Evolutionary conservation across 202 grass and related monocot species (phyloP).

Genomic region (Eragrostis tef): DNA sequence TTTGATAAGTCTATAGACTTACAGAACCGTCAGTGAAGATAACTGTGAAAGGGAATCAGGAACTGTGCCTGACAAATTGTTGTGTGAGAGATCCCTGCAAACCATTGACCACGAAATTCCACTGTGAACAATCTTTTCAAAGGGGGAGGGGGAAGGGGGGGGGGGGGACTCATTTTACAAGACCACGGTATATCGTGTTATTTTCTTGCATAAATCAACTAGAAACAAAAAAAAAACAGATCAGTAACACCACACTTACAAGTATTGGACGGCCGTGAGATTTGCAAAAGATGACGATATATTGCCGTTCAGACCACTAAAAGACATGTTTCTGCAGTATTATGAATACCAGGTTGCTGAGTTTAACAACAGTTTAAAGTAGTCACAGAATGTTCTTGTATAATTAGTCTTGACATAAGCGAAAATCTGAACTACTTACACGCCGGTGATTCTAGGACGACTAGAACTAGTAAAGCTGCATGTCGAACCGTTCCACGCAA

Average conservation of each 20-base stretch:
- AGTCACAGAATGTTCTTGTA: too few species aligned
- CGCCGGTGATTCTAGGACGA: constrained; percentile 49
- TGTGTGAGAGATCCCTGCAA: constrained; percentile 69
- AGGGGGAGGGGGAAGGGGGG: too few species aligned
- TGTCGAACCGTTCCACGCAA: constrained; percentile 58
- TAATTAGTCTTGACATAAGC: too few species aligned
- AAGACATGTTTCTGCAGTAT: constrained; percentile 55
- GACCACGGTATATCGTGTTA: too few species aligned
- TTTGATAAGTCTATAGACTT: constrained; percentile 32
- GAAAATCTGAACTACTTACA: constrained; percentile 51
- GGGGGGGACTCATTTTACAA: too few species aligned
- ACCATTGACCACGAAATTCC: neutral
- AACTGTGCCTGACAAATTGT: constrained; percentile 60
- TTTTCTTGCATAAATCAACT: too few species aligned
- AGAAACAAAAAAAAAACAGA: neutral
- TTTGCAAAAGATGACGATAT: constrained; percentile 47
- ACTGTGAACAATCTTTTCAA: too few species aligned
- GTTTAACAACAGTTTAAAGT: neutral
- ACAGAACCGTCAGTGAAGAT: constrained; percentile 58
- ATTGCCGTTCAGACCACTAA: constrained; percentile 50
- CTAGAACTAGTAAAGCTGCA: constrained; percentile 55
- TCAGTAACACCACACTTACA: constrained; percentile 47
- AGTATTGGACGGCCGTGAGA: constrained; percentile 48
- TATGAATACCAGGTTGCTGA: neutral
- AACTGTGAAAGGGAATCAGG: constrained; percentile 55